Evolutionary conservation across 306 rosid genomes (phyloP).

Genomic region (Prinsepia uniflora): DNA sequence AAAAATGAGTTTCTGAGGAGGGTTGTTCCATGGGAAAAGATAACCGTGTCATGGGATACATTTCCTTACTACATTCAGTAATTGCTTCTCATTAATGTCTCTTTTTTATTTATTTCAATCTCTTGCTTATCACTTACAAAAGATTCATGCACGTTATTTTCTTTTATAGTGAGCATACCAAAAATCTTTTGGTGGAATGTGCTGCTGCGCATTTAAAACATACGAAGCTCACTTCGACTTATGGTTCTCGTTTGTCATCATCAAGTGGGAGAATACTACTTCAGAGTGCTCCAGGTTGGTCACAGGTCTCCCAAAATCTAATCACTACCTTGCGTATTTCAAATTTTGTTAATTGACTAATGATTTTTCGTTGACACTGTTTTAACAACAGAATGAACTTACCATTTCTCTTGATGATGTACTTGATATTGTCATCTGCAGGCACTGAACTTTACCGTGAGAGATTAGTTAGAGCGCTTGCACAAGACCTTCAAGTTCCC

Average conservation of each 20-base stretch:
- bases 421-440: conserved; percentile 30
- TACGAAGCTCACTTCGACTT: conserved; percentile 45
- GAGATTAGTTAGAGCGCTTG: conserved; percentile 87
- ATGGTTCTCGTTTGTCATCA: conserved; percentile 75
- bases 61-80: conserved; percentile 90
- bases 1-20: conserved; percentile 76
- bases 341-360: conserved; percentile 4
- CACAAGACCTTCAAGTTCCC: conserved; percentile 80
- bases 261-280: conserved; percentile 89
- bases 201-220: conserved; percentile 81
- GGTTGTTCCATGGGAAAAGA: conserved; percentile 92
- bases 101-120: conserved; percentile 9
- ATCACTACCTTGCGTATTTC: conserved; percentile 9
- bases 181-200: conserved; percentile 80
- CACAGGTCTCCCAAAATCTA: conserved; percentile 20
- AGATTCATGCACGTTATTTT: not conserved
- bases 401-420: conserved; percentile 15
- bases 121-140: not conserved
- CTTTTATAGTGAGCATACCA: conserved; percentile 60
- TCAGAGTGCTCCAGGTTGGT: conserved; percentile 87
- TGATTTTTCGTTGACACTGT: not conserved
- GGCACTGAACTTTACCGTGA: conserved; percentile 96
- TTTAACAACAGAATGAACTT: not conserved
- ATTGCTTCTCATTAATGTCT: conserved; percentile 24
- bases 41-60: conserved; percentile 81